Base-by-base conservation (phyloP, 495 filamentous ascomycete genomes). In the Trichoderma gamsii region DNA sequence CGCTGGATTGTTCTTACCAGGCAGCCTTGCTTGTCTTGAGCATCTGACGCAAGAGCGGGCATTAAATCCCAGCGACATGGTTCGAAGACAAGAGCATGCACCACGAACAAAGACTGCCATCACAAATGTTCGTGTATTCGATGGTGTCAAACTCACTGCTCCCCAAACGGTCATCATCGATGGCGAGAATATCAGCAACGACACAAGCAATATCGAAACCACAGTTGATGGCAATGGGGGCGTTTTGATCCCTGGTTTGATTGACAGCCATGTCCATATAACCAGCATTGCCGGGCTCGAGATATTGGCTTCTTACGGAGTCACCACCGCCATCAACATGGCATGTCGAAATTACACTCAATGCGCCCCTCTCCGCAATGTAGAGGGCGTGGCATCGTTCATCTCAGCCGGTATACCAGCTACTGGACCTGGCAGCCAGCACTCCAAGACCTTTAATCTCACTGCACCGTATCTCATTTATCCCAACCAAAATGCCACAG, bases 281-380 rank as follows among this genome's bases (percentile, higher is more conserved):
- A 21, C 41, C 18, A 66, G 66, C 0, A 63, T 76, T 35, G 67
- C 65, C 9, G 72, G 70, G 12, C 67, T 78, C 5, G 72, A 72
- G 43, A 67, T 44, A 21, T 68, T 76, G 43, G 75, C 73, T 38
- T 74, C 71, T 15, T 76, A 75, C 65, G 78, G 77, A 11, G 76
- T 80, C 7, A 78, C 78, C 0, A 78, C 77, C 5, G 74, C 70
- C 23, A 64, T 79, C 25, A 70, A 73, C 65, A 79, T 78, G 76
- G 70, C 70, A 29, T 80, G 78, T 49, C n/a, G 65, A 1, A 70
- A 71, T 25, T 74, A 76, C 64, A 68, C 70, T 6, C 29, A 67
- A 12, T 79, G 77, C 46, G 51, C 70, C 12, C 63, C 69, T 9
- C 68, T 78, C 25, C 72, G 70, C 29, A 68, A 68, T 38, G 70